Evolutionary conservation across 495 filamentous ascomycete genomes (phyloP).

Genomic region (Penicillium soppii): DNA sequence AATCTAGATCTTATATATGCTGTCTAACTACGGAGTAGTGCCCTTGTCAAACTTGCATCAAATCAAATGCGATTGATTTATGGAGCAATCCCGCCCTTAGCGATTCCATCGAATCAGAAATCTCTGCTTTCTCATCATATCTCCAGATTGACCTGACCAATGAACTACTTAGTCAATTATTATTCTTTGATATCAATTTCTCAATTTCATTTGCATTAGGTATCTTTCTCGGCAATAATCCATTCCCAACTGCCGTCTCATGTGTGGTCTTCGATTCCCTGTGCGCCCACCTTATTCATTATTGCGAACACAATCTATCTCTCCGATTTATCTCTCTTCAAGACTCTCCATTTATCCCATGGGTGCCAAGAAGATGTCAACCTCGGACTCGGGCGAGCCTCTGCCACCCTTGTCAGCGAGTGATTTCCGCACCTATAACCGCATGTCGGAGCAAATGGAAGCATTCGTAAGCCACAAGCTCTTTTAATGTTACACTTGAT

Average conservation of each 20-base stretch:
- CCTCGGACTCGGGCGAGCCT: not conserved
- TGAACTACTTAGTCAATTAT: too few relatives aligned
- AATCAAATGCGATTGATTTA: too few relatives aligned
- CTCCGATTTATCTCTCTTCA: not conserved
- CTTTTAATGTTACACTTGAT: too few relatives aligned
- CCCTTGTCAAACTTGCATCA: too few relatives aligned
- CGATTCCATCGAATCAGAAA: constrained; percentile 18
- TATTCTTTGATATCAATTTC: not conserved
- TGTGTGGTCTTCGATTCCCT: constrained; percentile 12
- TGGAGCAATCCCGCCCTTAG: not conserved
- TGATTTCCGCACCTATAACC: constrained; percentile 68
- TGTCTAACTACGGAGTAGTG: too few relatives aligned
- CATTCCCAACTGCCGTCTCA: constrained; percentile 20
- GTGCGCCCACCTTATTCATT: constrained; percentile 6
- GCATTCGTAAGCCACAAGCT: constrained; percentile 53
- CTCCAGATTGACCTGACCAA: constrained; percentile 4
- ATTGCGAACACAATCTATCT: constrained; percentile 4
- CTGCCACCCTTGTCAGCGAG: constrained; percentile 46
- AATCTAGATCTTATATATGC: too few relatives aligned
- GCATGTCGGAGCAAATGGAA: constrained; percentile 76
- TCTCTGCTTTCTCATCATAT: constrained; percentile 20
- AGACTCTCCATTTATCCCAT: constrained; percentile 2
- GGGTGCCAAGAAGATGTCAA: constrained; percentile 5
- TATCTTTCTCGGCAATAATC: constrained; percentile 13
- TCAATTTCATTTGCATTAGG: not conserved